A percentile compares a stretch with the other conserved stretches of the same genome.
phyloP scores from a whole-genome alignment of 768 basidiomycete species.

The Tulasnella calospora region DNA sequence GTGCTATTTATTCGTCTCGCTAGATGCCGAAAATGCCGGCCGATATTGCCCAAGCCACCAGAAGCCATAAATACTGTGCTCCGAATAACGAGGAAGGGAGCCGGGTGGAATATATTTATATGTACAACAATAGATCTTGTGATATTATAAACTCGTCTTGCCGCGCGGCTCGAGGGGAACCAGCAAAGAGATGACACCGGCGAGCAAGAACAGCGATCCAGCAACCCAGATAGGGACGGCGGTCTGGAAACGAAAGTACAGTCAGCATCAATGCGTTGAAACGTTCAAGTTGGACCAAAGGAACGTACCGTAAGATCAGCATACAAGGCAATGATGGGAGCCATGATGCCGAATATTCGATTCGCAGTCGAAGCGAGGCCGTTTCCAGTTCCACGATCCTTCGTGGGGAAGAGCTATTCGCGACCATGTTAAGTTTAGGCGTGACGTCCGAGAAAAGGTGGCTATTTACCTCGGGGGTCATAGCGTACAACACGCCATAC shows the following conservation, averaged over 20 bases:
- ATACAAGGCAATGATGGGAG: slow-evolving; percentile 63
- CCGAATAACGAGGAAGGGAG: neutral
- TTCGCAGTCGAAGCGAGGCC: slow-evolving; percentile 56
- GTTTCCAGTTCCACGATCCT: slow-evolving; percentile 63
- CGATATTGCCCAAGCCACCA: neutral
- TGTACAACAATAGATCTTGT: neutral
- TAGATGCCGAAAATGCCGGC: neutral
- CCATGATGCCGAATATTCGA: slow-evolving; percentile 65
- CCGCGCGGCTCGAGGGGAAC: slow-evolving; percentile 73
- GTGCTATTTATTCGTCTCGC: neutral
- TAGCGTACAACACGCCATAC: slow-evolving; percentile 70
- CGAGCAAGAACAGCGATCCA: slow-evolving; percentile 56
- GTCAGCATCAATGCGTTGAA: neutral
- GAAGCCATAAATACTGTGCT: neutral
- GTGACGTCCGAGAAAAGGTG: neutral
- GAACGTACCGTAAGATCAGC: slow-evolving; percentile 44
- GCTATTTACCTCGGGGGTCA: slow-evolving; percentile 66
- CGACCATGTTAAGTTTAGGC: neutral
- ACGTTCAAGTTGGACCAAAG: neutral
- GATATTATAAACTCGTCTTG: slow-evolving; percentile 56
- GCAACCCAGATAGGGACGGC: slow-evolving; percentile 69
- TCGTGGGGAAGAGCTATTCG: slow-evolving; percentile 26
- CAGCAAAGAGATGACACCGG: slow-evolving; percentile 55
- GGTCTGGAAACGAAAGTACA: slow-evolving; percentile 35
- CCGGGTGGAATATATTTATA: neutral